Evolutionary conservation across 2,329 filamentous ascomycete genomes (phyloP).

Genomic region (Sporothrix phasma): DNA sequence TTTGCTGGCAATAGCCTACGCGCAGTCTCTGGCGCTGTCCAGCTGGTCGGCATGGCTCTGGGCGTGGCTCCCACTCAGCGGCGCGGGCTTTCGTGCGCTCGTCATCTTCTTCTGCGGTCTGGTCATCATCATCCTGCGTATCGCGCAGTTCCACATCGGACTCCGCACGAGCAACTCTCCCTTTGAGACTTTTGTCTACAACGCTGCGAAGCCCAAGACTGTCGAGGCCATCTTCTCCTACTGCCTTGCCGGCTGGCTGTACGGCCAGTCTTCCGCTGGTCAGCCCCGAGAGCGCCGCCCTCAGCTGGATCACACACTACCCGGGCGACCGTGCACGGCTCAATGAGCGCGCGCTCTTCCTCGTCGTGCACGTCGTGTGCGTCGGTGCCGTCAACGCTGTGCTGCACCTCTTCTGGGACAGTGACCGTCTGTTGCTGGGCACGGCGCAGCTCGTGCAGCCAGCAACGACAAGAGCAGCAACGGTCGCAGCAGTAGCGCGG

Average conservation of each 20-base stretch:
- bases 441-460: slow-evolving; percentile 22
- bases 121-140: slow-evolving; percentile 72
- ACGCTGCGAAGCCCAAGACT: slow-evolving; percentile 49
- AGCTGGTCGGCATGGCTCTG: slow-evolving; percentile 64
- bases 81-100: slow-evolving; percentile 61
- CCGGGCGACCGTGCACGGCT: slow-evolving; percentile 62
- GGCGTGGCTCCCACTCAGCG: slow-evolving; percentile 76
- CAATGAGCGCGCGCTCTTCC: slow-evolving; percentile 79
- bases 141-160: slow-evolving; percentile 71
- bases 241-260: slow-evolving; percentile 64
- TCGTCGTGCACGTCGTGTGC: slow-evolving; percentile 59
- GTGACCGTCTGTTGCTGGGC: slow-evolving; percentile 53
- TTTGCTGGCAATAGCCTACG: slow-evolving; percentile 61
- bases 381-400: slow-evolving; percentile 61
- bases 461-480: too few species aligned
- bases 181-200: slow-evolving; percentile 51
- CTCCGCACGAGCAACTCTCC: slow-evolving; percentile 60
- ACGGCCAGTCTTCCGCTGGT: slow-evolving; percentile 75
- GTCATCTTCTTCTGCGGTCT: slow-evolving; percentile 70
- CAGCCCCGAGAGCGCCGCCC: slow-evolving; percentile 47
- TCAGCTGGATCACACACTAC: slow-evolving; percentile 64
- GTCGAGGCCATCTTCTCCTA: slow-evolving; percentile 69
- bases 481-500: not conserved
- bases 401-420: slow-evolving; percentile 61
- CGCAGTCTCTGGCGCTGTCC: slow-evolving; percentile 60